Conservation (phyloP, 805 yeast genomes). For the Wickerhamomyces kurtzmanii region DNA sequence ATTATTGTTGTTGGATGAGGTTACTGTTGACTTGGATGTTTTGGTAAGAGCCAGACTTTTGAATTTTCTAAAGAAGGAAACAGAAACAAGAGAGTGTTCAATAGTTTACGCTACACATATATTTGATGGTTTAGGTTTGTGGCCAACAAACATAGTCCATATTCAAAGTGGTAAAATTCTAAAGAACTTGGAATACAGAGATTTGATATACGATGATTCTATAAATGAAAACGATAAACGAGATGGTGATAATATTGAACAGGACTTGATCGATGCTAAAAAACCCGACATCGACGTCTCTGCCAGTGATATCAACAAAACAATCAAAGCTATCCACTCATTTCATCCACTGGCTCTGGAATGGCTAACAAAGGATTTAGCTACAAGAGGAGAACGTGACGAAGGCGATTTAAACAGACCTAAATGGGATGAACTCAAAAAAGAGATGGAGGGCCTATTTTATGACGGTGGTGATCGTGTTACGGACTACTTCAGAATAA, state of each 20-base stretch:
- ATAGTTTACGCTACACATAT: slow-evolving; percentile 94
- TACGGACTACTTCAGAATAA: slow-evolving; percentile 39
- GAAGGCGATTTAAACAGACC: slow-evolving; percentile 48
- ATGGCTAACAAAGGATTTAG: slow-evolving; percentile 52
- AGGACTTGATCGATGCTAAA: slow-evolving; percentile 7
- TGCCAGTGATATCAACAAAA: slow-evolving; percentile 14
- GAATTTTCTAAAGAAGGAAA: slow-evolving; percentile 64
- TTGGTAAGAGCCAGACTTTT: slow-evolving; percentile 73
- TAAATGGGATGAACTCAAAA: slow-evolving; percentile 46
- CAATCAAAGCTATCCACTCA: slow-evolving; percentile 37
- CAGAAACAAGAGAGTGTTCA: slow-evolving; percentile 56
- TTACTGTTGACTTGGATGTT: slow-evolving; percentile 93
- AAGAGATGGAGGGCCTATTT: slow-evolving; percentile 25
- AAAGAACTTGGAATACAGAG: slow-evolving; percentile 21
- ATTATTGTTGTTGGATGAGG: slow-evolving; percentile 83
- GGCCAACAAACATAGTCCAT: slow-evolving; percentile 85
- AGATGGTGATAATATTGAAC: slow-evolving; percentile 14
- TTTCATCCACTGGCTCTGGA: slow-evolving; percentile 65
- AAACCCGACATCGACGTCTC: slow-evolving; percentile 7
- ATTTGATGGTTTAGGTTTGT: slow-evolving; percentile 84
- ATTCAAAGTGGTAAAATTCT: slow-evolving; percentile 55
- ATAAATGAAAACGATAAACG: slow-evolving; percentile 1
- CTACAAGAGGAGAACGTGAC: slow-evolving; percentile 26
- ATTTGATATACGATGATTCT: slow-evolving; percentile 18
- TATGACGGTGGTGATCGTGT: slow-evolving; percentile 36